A percentile compares a stretch with the other conserved stretches of the same genome.
These are phyloP conservation scores for Pythium dissimile DNA, from an alignment of 352 stramenopile genomes.

Conservation along the genomic window DNA sequence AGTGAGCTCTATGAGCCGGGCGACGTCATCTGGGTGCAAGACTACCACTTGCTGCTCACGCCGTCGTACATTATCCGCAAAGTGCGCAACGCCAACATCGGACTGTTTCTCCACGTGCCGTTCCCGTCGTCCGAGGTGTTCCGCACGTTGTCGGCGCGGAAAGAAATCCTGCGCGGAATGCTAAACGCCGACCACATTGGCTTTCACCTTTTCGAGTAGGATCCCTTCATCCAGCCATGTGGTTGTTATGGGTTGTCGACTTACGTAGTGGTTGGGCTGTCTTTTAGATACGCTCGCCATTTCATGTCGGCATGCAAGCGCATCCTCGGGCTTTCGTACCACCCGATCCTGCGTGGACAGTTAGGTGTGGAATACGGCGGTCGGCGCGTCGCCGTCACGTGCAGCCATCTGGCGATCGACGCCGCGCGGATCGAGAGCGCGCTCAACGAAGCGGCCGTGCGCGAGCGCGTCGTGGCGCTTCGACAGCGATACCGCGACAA, in stretches of 20 bases:
- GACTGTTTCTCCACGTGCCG: slow-evolving; percentile 97
- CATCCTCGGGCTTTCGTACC: slow-evolving; percentile 93
- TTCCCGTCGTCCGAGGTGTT: slow-evolving; percentile 99
- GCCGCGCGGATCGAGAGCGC: slow-evolving; percentile 50
- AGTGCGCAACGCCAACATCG: slow-evolving; percentile 88
- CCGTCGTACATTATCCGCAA: slow-evolving; percentile 94
- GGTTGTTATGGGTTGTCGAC: no score
- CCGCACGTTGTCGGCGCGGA: slow-evolving; percentile 91
- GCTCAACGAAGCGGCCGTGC: slow-evolving; percentile 35
- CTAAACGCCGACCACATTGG: slow-evolving; percentile 91
- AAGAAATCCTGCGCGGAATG: slow-evolving; percentile 88
- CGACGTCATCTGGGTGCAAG: slow-evolving; percentile 96
- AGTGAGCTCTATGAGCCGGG: slow-evolving; percentile 74
- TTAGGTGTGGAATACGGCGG: slow-evolving; percentile 95
- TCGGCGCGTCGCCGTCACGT: slow-evolving; percentile 92
- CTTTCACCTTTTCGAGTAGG: slow-evolving; percentile 93
- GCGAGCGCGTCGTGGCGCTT: slow-evolving; percentile 49
- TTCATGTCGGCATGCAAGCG: slow-evolving; percentile 91
- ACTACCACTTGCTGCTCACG: slow-evolving; percentile 97
- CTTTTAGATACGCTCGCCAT: slow-evolving; percentile 62
- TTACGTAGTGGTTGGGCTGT: no score
- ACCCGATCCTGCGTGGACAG: slow-evolving; percentile 88
- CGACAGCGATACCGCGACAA: slow-evolving; percentile 62
- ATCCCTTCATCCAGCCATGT: no score
- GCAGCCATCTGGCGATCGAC: slow-evolving; percentile 90